Conservation (phyloP, 345 rosid species). For the Gossypioides kirkii region DNA sequence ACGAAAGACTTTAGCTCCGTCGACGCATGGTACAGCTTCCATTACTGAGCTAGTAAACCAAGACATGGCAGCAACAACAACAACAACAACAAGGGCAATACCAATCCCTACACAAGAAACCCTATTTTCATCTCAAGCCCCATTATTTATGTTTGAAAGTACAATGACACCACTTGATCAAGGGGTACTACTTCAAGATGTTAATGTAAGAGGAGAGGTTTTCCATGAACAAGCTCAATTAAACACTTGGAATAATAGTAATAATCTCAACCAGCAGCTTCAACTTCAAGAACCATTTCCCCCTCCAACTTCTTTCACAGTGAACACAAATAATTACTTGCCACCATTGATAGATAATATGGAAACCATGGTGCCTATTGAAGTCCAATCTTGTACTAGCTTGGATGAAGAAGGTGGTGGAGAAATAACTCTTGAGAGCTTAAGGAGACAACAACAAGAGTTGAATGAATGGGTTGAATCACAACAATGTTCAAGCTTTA, state of each 20-base stretch:
- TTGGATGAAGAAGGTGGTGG: slow-evolving; percentile 64
- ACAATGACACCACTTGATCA: slow-evolving; percentile 20
- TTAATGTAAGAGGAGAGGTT: neutral
- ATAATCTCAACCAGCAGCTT: neutral
- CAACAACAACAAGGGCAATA: slow-evolving; percentile 20
- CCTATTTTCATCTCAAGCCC: slow-evolving; percentile 46
- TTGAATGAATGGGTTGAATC: slow-evolving; percentile 76
- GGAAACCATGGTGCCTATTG: slow-evolving; percentile 43
- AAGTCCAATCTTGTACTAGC: slow-evolving; percentile 34
- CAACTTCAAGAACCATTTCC: neutral
- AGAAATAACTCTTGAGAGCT: slow-evolving; percentile 48
- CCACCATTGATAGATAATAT: slow-evolving; percentile 67
- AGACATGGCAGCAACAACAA: slow-evolving; percentile 24
- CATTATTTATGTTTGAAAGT: slow-evolving; percentile 67
- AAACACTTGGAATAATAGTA: neutral
- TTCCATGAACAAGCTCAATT: neutral
- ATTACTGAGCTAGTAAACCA: slow-evolving; percentile 26
- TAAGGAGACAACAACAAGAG: slow-evolving; percentile 55
- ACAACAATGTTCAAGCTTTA: slow-evolving; percentile 60
- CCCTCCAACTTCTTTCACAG: slow-evolving; percentile 29
- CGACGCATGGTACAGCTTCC: slow-evolving; percentile 27
- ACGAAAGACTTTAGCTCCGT: slow-evolving; percentile 43
- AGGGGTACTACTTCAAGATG: neutral
- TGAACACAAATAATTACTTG: slow-evolving; percentile 44
- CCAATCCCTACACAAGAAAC: slow-evolving; percentile 38